Base-by-base conservation (phyloP, 2,329 filamentous ascomycete species). In the Fusarium staphyleae region DNA sequence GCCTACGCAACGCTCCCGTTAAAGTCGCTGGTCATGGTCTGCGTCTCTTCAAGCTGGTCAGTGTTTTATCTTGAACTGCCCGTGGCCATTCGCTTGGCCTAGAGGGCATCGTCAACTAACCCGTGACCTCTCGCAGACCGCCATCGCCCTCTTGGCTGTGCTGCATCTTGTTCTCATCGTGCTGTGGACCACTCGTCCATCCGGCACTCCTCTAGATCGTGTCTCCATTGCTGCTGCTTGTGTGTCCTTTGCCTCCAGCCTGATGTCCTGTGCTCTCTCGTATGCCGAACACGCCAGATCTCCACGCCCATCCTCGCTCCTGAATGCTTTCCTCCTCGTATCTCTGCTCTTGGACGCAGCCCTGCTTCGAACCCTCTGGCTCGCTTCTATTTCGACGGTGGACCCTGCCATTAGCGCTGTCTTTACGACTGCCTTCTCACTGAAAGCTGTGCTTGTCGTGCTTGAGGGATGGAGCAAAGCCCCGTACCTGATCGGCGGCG, bases 381-480 rank as follows among this genome's bases (percentile, higher is more conserved):
- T 71, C 29, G 58, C 59, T 14, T 61, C 56, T 4, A 47, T 59
- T 18, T 52, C 57, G 26, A 52, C 53, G 14, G 43, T 66, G 29
- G 46, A 58, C 10, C 14, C 19, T 16, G 30, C 72, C 14, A 66
- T 76, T 7, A 66, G 66, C 2, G 66, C 66, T 33, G 64, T 75
- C 11, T 75, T 74, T 26, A 73, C 73, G 1, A 62, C 67, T n/a
- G 66, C 70, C 3, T 66, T 74, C 29, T 68, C 57, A 5, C 47
- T 75, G 24, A 79, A 78, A 57, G 52, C 69, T n/a, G 63, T 53
- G 0, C 48, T 74, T 13, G 55, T 75, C 14, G 60, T 74, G 19
- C 70, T 75, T 3, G 76, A 79, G 64, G 73, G 73, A 2, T 61
- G 65, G 48, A 73, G 70, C 47, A 79, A 78, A 65, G 64, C 69